Evolutionary conservation across 2,329 filamentous ascomycete genomes (phyloP), one percentile per base, ranked within the genome.

Genomic region (Aschersonia sp.): DNA sequence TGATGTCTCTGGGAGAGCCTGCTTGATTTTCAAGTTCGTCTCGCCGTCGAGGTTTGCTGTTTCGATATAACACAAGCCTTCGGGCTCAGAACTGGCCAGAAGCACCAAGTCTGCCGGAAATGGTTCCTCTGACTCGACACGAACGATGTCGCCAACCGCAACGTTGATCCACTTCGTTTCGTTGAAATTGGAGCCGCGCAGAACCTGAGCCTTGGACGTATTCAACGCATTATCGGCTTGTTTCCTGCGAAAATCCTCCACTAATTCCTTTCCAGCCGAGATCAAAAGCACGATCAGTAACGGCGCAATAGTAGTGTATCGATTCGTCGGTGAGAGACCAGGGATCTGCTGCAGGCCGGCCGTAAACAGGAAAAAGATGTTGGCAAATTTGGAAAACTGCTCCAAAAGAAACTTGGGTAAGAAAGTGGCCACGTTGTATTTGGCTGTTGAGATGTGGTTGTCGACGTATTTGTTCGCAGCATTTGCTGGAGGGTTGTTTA

Each of bases 351-450:
- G 92, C 44, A 98, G 71, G 41, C 80, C 82, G 12, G 92, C 89
- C 40, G 92, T 98, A 66, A 98, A 97, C 63, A 98, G 78, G 84
- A 98, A 98, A 73, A 98, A 98, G 60, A 98, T 68, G 68, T 98
- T 98, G 72, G 92, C 92, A 66, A 96, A 95, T 72, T 96, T 98
- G 52, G 89, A 96, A 69, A 98, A 98, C 64, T 98, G 92, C 65
- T 98, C 92, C 64, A 91, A 89, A 49, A 98, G 73, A 67, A 98
- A 98, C 66, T 98, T 98, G 46, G 92, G 92, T 20, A 97, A 62
- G 65, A 98, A 98, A 28, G 89, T 95, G 48, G 86, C 74, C 60
- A 88, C 58, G 64, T 97, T 98, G 77, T 98, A 98, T 67, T 98
- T 98, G 53, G 92, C 85, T 5, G 92, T 98, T 42, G 91, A 97